phyloP scores from a whole-genome alignment of 2,329 filamentous ascomycete species.

The Fusarium xyrophilum region DNA sequence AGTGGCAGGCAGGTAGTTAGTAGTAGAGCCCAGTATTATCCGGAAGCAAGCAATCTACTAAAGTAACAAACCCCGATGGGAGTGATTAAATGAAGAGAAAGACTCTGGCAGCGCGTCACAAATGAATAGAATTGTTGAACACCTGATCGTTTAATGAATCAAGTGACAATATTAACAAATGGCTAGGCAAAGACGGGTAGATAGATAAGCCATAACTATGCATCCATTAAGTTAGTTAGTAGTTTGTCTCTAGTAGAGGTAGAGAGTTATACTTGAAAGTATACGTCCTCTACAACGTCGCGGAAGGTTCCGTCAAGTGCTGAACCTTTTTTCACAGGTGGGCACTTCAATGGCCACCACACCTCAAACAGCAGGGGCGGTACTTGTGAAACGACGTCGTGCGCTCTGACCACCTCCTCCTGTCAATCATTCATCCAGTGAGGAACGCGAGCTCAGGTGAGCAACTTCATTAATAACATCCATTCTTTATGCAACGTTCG shows the following conservation, averaged over 20 bases:
- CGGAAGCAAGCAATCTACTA: conserved; percentile 2
- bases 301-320: conserved; percentile 28
- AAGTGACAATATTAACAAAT: conserved; percentile 6
- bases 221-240: not conserved
- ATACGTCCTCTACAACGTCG: conserved; percentile 18
- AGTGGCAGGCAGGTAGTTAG: not conserved
- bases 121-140: not conserved
- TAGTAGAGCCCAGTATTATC: not conserved
- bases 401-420: conserved; percentile 28
- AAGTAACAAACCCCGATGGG: not conserved
- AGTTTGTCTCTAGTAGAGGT: not conserved
- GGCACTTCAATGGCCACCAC: conserved; percentile 12
- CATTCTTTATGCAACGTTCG: not conserved
- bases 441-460: conserved; percentile 23
- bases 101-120: not conserved
- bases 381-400: conserved; percentile 23
- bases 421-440: conserved; percentile 2
- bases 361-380: conserved; percentile 13
- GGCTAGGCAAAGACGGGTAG: not conserved
- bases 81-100: not conserved
- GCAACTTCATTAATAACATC: conserved; percentile 21
- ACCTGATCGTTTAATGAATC: not conserved
- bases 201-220: not conserved
- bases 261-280: not conserved
- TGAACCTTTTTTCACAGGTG: not conserved